Percentiles rank a stretch among this genome's conserved stretches.
phyloP scores from a whole-genome alignment of 495 filamentous ascomycete species.

The Penicillium waksmanii region DNA sequence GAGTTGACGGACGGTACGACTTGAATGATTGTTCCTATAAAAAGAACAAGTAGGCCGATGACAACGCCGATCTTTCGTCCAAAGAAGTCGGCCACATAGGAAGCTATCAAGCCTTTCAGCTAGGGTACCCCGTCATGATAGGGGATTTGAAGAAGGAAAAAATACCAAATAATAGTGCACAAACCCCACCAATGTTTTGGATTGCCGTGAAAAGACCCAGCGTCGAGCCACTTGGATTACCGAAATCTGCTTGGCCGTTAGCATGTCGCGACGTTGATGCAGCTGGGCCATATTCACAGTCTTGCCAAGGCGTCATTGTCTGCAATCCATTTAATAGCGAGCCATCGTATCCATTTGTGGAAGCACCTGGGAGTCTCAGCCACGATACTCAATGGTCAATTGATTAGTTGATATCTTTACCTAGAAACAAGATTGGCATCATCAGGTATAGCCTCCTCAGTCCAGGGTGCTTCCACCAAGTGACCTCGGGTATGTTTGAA shows the following conservation, averaged over 20 bases:
- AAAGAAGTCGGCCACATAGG: conserved; percentile 20
- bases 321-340: conserved; percentile 39
- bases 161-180: conserved; percentile 19
- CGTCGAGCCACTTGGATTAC: conserved; percentile 27
- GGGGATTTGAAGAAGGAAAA: neutral
- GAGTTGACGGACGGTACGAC: conserved; percentile 18
- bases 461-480: conserved; percentile 37
- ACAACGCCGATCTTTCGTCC: conserved; percentile 18
- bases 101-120: conserved; percentile 9
- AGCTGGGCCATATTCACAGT: conserved; percentile 22
- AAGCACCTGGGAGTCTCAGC: conserved; percentile 17
- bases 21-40: conserved; percentile 25
- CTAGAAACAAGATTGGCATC: conserved; percentile 38
- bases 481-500: conserved; percentile 9
- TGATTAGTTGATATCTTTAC: neutral
- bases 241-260: conserved; percentile 27
- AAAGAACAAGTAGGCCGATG: conserved; percentile 17
- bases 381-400: neutral
- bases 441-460: conserved; percentile 39
- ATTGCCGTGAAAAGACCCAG: conserved; percentile 33
- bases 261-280: neutral
- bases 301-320: conserved; percentile 35
- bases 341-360: conserved; percentile 39
- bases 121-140: neutral
- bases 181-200: conserved; percentile 31